A percentile compares a stretch with the other conserved stretches of the same genome.
Conservation (phyloP, 768 basidiomycete species). For the Pholiota molesta region DNA sequence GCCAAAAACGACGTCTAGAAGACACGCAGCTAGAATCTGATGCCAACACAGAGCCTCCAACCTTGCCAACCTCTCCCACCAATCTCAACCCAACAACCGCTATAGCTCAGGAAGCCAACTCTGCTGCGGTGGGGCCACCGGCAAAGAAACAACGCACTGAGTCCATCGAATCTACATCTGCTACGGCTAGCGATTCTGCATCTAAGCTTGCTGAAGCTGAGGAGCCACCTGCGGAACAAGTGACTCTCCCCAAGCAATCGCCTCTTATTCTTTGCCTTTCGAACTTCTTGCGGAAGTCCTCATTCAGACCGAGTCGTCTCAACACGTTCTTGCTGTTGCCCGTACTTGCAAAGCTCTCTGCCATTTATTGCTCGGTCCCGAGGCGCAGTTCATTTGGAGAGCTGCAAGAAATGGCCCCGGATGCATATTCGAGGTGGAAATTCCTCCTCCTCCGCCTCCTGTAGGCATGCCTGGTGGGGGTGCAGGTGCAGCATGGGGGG, state of each 20-base stretch:
- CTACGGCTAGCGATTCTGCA: neutral
- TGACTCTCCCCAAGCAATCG: neutral
- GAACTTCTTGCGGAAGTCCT: slow-evolving; percentile 71
- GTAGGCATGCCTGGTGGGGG: no score
- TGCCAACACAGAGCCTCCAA: neutral
- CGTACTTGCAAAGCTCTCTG: slow-evolving; percentile 60
- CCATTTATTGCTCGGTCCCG: slow-evolving; percentile 45
- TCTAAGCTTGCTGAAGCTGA: neutral
- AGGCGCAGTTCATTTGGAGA: slow-evolving; percentile 63
- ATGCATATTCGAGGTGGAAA: slow-evolving; percentile 8
- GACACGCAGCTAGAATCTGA: neutral
- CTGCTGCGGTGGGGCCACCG: neutral
- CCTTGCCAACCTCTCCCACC: neutral
- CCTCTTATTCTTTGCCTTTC: slow-evolving; percentile 46
- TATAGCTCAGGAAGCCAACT: neutral
- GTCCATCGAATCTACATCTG: neutral
- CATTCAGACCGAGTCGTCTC: slow-evolving; percentile 50
- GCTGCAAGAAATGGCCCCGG: slow-evolving; percentile 38
- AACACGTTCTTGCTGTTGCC: slow-evolving; percentile 60
- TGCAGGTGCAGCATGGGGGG: no score
- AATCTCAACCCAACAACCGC: neutral
- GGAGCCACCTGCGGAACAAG: neutral
- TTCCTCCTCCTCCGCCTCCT: neutral
- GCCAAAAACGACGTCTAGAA: no score
- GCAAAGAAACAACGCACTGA: neutral